Evolutionary conservation across 2,329 filamentous ascomycete genomes (phyloP).

Genomic region (Akanthomyces uredinophilus): DNA sequence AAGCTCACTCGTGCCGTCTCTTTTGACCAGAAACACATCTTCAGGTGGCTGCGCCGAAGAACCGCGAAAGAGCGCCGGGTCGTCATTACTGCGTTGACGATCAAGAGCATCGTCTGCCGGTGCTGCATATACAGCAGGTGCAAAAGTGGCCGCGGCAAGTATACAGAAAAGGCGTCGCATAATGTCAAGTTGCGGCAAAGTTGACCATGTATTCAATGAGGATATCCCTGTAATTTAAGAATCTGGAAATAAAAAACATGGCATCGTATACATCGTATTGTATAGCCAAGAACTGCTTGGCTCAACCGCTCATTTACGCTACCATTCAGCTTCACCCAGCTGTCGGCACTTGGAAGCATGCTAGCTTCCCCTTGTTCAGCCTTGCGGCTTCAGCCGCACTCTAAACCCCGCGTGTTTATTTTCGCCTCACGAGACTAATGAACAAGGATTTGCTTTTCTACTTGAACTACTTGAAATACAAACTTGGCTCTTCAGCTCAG

Average conservation of each 20-base stretch:
- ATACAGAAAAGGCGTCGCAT: background rate
- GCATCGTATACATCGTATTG: background rate
- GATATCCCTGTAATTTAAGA: too few species aligned
- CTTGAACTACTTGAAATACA: too few species aligned
- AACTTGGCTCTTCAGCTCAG: too few species aligned
- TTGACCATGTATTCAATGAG: too few species aligned
- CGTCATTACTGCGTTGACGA: background rate
- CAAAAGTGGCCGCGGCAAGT: background rate
- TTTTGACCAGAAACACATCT: background rate
- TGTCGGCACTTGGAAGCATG: background rate
- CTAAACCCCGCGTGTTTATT: background rate
- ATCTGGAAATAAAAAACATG: too few species aligned
- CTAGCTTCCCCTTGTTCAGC: background rate
- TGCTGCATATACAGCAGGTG: background rate
- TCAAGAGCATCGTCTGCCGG: background rate
- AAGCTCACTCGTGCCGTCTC: background rate
- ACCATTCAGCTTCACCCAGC: conserved; percentile 4
- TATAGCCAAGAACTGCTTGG: background rate
- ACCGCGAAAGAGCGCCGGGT: background rate
- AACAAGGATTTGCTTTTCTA: too few species aligned
- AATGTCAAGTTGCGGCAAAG: background rate
- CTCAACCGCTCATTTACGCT: background rate
- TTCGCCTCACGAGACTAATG: too few species aligned
- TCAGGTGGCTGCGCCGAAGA: background rate
- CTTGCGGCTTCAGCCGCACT: conserved; percentile 2